Evolutionary conservation across 2,329 filamentous ascomycete species (phyloP), one percentile per base, ranked within the genome.

Genomic region (Colletotrichum filicis): DNA sequence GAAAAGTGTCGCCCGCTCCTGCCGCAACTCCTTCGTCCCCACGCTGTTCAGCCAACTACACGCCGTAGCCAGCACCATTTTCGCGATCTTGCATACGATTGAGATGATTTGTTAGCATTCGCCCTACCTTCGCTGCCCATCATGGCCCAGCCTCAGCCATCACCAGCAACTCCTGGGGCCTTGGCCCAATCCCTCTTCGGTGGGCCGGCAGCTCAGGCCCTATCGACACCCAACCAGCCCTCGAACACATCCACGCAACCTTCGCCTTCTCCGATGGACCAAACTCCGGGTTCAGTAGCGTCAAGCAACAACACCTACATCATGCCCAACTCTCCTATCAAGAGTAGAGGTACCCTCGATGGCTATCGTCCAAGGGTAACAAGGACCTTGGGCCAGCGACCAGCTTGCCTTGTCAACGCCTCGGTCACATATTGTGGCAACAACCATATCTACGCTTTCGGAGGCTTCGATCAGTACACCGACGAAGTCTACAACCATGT

Each of bases 401-500:
- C 97, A 49, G 95, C 97, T 46, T 98, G 96, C 80, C 88, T 99
- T 62, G 96, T 99, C 77, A 99, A 99, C 86, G 97, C 97, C 65
- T 98, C 97, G 1, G 96, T 98, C 74, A 99, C 97, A n/a, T 98
- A 98, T 82, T 98, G 97, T 79, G 95, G 95, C 73, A 97, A 98
- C 84, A 97, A 98, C 81, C 92, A 97, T 83, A 98, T 99, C 78
- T 98, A 97, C 83, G 97, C 96, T 12, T 99, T 99, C 86, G 97
- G 97, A 56, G 97, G 97, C 22, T 99, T 99, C 80, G 97, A 99
- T 80, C 96, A 98, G 83, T 98, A 98, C 81, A 99, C 97, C 0
- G 97, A 99, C 82, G 97, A 99, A 86, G 94, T 99, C 22, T 99
- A 99, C 85, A 99, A 99, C 80, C 97, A 99, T 85, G 97, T 99